phyloP scores from a whole-genome alignment of 176 grass and related monocot species.

The Tuctoria greenei region DNA sequence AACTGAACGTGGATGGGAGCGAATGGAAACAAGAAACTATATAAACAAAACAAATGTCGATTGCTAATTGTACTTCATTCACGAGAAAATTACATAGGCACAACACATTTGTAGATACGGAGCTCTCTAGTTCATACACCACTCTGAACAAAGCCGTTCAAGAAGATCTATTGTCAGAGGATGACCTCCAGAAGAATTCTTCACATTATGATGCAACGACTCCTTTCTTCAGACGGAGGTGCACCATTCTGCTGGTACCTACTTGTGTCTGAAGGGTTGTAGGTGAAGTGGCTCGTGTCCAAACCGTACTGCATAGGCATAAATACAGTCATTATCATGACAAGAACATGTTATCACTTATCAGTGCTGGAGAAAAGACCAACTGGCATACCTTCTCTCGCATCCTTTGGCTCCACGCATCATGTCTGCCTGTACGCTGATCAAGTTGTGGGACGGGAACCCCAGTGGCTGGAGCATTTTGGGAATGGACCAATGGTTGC shows the following conservation, averaged over 20 bases:
- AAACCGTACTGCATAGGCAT: conserved; percentile 75
- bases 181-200: conserved; percentile 1
- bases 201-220: conserved; percentile 73
- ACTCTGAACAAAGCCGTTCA: conserved; percentile 37
- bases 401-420: conserved; percentile 97
- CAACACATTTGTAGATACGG: not conserved
- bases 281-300: conserved; percentile 83
- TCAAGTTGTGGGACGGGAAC: conserved; percentile 79
- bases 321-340: conserved; percentile 11
- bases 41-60: conserved; percentile 16
- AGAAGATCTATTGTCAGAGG: conserved; percentile 17
- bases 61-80: conserved; percentile 24
- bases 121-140: conserved; percentile 28
- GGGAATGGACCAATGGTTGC: conserved; percentile 73
- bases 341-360: not conserved
- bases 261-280: conserved; percentile 74
- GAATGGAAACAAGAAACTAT: not conserved
- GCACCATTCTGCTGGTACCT: conserved; percentile 67
- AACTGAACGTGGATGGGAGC: not conserved
- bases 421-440: conserved; percentile 66
- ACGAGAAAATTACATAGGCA: conserved; percentile 36
- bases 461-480: conserved; percentile 57
- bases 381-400: conserved; percentile 77
- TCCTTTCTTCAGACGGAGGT: conserved; percentile 60
- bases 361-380: not conserved